Evolutionary conservation across 2,329 filamentous ascomycete species (phyloP), one percentile per base, ranked within the genome.

Genomic region (Immersiporthe knoxdaviesiana): DNA sequence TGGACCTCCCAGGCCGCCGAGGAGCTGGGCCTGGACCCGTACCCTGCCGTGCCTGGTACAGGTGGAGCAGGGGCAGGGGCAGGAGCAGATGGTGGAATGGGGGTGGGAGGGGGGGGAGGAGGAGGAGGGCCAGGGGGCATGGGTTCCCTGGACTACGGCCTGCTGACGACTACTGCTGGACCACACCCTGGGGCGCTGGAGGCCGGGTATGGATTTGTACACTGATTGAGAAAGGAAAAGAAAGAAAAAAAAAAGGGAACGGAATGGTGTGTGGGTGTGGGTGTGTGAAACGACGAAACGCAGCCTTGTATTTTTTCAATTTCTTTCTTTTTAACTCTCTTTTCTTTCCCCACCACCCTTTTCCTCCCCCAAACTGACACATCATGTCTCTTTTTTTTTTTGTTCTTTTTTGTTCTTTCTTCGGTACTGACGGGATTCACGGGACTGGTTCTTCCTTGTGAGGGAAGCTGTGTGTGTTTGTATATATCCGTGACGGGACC

Each of bases 1-100:
- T 88, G 85, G 85, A 79, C 81, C 21, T 79, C 79, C 64, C 74
- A 81, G 39, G 78, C 44, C 18, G 44, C 81, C 11, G 82, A 83
- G 62, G 78, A 74, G 14, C 64, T 73, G n/a, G 71, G 69, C 47
- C 72, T 71, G 32, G 52, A 69, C 41, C 70, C 74, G 58, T 78
- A 77, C 64, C 52, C 70, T 37, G 72, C 73, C 32, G 74, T 76
- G 63, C 75, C 77, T 35, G 35, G 35, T 35, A 35, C 35, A 35
- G 35, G 35, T 35, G 35, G 35, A 35, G 35, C 35, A 35, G 35
- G 35, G 68, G 6, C 44, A 7, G 35, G 35, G 8, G 35, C 35
- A 35, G 35, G 35, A 67, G 6, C 44, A 7, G 78, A 80, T 12
- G 75, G 77, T 41, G 77, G 78, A 73, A 76, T 80, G 35, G 35